Base-by-base conservation (phyloP, 2,329 filamentous ascomycete genomes). In the Trichoderma arundinaceum region DNA sequence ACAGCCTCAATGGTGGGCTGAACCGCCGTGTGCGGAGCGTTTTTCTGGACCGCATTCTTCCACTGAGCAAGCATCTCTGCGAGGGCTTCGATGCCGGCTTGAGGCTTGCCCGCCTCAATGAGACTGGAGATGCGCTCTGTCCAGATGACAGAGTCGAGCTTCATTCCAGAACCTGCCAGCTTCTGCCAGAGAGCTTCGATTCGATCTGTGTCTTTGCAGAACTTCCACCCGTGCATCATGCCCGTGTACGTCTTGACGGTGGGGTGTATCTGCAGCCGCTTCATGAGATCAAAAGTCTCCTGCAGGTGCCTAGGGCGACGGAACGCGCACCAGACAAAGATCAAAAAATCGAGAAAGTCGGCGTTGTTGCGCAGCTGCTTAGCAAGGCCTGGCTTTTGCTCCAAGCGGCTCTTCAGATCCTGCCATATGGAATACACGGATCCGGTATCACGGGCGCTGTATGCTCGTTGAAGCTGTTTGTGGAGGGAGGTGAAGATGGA, bases 171-270 rank as follows among this genome's bases (percentile, higher is more conserved):
- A 8, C 73, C 73, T 3, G 84, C 72, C 77, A 95, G 86, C 68
- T 84, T 86, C 0, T 77, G 70, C 92, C 92, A 96, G 38, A 93
- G 82, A 1, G 81, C 81, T 64, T 89, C 84, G 67, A 94, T 80
- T 22, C 83, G 86, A n/a, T 79, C 74, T 0, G 81, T 69, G 70
- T 92, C 88, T 62, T 82, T 81, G 57, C 86, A 82, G 57, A 81
- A 82, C 72, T 84, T 85, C 76, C 88, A 92, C 1, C 91, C 91
- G 64, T 86, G 82, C 69, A 95, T 85, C 84, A 95, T 90, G 49
- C 86, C 80, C 44, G 88, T 90, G 85, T 90, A 95, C 0, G 91
- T 90, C 70, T 80, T 83, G 63, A 89, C 71, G 7, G 83, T 88
- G 13, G 91, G 89, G 64, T 79, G 75, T 35, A 90, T 73, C 1